phyloP scores from a whole-genome alignment of 805 yeast species.

The Candida fluviatilis region DNA sequence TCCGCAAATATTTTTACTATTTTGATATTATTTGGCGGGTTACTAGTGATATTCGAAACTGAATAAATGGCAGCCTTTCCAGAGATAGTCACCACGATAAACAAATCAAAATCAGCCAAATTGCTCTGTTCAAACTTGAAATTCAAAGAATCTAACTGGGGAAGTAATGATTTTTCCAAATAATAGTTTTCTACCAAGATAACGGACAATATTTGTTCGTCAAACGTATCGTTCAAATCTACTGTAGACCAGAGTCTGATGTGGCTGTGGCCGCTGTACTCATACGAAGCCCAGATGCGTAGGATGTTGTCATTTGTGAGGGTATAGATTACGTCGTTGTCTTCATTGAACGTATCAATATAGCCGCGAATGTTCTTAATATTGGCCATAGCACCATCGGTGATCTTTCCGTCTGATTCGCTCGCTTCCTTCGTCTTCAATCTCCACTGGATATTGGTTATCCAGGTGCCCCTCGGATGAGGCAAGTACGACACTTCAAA shows the following conservation, averaged over 20 bases:
- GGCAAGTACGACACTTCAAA: constrained; percentile 67
- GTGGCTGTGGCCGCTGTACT: constrained; percentile 52
- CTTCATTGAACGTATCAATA: constrained; percentile 26
- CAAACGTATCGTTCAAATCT: constrained; percentile 21
- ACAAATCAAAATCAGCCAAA: constrained; percentile 20
- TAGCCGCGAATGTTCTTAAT: constrained; percentile 31
- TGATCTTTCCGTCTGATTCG: constrained; percentile 5
- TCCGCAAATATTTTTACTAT: constrained; percentile 30
- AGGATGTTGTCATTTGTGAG: constrained; percentile 54
- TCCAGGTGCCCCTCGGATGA: constrained; percentile 49
- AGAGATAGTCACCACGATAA: constrained; percentile 36
- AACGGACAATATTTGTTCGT: constrained; percentile 7
- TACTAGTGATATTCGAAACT: constrained; percentile 46
- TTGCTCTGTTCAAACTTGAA: constrained; percentile 5
- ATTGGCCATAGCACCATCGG: constrained; percentile 28
- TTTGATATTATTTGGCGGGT: constrained; percentile 53
- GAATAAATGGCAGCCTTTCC: constrained; percentile 44
- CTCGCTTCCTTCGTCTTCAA: constrained; percentile 9
- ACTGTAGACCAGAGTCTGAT: constrained; percentile 55
- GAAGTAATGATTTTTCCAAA: constrained; percentile 21
- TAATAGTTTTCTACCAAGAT: constrained; percentile 35
- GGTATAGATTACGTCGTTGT: constrained; percentile 52
- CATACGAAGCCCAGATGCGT: constrained; percentile 68
- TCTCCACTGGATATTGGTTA: constrained; percentile 61
- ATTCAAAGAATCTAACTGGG: constrained; percentile 1